phyloP scores from a whole-genome alignment of 371 early-diverging fungal species.

The Mucor ambiguus region DNA sequence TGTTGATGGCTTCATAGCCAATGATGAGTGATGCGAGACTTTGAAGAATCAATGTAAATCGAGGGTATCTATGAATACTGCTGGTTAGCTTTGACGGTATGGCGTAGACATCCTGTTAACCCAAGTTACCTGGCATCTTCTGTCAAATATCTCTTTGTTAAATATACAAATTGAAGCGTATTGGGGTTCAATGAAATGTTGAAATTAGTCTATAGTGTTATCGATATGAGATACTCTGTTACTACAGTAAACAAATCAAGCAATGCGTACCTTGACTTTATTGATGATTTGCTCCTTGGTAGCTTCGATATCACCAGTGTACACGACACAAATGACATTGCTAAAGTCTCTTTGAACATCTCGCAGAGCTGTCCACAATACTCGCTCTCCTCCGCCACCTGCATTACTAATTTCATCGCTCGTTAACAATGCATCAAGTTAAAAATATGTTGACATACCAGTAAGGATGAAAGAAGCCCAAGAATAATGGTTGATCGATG shows the following conservation, averaged over 20 bases:
- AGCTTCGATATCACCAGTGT: conserved; percentile 72
- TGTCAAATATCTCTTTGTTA: conserved; percentile 66
- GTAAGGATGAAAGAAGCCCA: conserved; percentile 91
- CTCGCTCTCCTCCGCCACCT: conserved; percentile 97
- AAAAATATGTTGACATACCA: conserved; percentile 46
- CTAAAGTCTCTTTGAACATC: conserved; percentile 71
- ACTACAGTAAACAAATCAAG: no score
- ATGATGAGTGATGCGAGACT: conserved; percentile 81
- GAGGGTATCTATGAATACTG: conserved; percentile 61
- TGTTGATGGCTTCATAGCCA: conserved; percentile 76
- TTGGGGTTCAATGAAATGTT: conserved; percentile 64
- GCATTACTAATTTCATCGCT: conserved; percentile 64
- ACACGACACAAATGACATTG: conserved; percentile 71
- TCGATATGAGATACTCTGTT: background rate
- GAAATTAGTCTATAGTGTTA: conserved; percentile 63
- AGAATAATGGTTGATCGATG: conserved; percentile 34
- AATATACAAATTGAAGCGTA: conserved; percentile 62
- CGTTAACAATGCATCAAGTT: background rate
- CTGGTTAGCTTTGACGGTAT: no score
- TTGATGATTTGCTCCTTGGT: conserved; percentile 57
- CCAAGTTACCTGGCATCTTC: conserved; percentile 62
- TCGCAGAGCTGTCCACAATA: conserved; percentile 88
- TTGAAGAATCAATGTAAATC: conserved; percentile 86
- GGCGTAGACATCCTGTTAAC: background rate
- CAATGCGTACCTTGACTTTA: conserved; percentile 58